phyloP scores from a whole-genome alignment of 768 basidiomycete genomes.

The Kwoniella pini region DNA sequence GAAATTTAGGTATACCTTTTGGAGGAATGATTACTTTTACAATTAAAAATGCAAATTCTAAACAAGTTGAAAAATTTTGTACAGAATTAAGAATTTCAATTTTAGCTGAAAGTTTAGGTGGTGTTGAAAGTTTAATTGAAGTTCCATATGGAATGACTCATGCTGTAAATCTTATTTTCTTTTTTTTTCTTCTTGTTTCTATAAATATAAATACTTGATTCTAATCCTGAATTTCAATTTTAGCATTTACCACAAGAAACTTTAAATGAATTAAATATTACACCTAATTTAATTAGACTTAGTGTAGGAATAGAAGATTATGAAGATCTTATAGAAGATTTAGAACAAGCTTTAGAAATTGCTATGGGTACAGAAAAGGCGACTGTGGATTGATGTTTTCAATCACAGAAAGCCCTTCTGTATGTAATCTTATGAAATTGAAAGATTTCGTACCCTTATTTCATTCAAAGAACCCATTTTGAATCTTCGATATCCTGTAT shows the following conservation, averaged over 20 bases:
- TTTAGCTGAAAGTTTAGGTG: slow-evolving; percentile 85
- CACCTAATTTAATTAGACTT: slow-evolving; percentile 64
- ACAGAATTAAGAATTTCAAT: slow-evolving; percentile 68
- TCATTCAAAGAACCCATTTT: no score
- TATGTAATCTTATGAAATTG: no score
- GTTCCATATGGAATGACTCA: slow-evolving; percentile 89
- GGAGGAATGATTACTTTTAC: slow-evolving; percentile 85
- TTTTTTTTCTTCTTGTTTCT: no score
- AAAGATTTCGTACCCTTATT: no score
- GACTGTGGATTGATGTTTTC: no score
- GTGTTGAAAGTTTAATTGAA: slow-evolving; percentile 88
- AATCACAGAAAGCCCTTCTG: no score
- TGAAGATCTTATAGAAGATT: slow-evolving; percentile 74
- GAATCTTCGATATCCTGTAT: no score
- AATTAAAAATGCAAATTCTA: slow-evolving; percentile 58
- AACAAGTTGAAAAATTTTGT: slow-evolving; percentile 68
- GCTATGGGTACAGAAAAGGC: background rate
- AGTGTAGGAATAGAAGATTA: slow-evolving; percentile 86
- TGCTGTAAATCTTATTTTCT: slow-evolving; percentile 59
- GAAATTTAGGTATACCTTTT: slow-evolving; percentile 70
- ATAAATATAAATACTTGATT: no score
- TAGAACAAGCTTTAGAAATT: slow-evolving; percentile 65
- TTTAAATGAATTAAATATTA: slow-evolving; percentile 42
- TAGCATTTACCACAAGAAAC: slow-evolving; percentile 45
- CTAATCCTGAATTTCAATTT: no score